Percentiles rank a stretch among this genome's conserved stretches.
Conservation (phyloP, 1,284 basidiomycete species). For the Takashimella koratensis region DNA sequence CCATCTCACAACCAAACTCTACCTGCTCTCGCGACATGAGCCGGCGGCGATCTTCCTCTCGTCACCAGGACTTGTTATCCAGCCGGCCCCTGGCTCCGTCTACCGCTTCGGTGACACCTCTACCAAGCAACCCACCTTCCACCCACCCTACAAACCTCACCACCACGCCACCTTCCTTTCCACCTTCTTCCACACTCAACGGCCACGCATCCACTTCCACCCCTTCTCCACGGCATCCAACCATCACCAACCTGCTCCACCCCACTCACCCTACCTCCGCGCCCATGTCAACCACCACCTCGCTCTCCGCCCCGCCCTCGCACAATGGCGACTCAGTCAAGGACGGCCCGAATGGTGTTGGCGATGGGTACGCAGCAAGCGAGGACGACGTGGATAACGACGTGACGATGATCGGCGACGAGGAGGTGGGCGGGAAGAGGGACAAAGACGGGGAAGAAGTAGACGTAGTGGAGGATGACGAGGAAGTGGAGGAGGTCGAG, state of each 20-base stretch:
- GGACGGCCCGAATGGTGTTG: constrained; percentile 13
- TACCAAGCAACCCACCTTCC: background rate
- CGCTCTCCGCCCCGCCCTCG: no score
- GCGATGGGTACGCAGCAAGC: no score
- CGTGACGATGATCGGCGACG: constrained; percentile 12
- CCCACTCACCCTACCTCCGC: background rate
- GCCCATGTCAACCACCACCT: background rate
- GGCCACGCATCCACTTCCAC: background rate
- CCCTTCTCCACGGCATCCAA: background rate
- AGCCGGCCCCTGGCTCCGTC: background rate
- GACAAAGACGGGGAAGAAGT: constrained; percentile 47
- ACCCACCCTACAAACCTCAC: no score
- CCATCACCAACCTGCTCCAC: background rate
- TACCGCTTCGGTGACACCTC: background rate
- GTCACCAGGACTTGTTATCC: background rate
- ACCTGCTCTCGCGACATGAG: background rate
- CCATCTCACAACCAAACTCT: background rate
- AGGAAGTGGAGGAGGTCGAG: constrained; percentile 15
- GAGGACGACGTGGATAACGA: constrained; percentile 16
- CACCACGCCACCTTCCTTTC: background rate
- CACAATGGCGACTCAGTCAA: constrained; percentile 6
- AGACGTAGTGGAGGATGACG: constrained; percentile 41
- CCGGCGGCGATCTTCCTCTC: background rate
- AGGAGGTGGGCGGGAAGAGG: constrained; percentile 59
- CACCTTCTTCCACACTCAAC: background rate